A percentile compares a stretch with the other conserved stretches of the same genome.
Conservation (phyloP, 179 eudicot species). For the Pouteria campechiana region DNA sequence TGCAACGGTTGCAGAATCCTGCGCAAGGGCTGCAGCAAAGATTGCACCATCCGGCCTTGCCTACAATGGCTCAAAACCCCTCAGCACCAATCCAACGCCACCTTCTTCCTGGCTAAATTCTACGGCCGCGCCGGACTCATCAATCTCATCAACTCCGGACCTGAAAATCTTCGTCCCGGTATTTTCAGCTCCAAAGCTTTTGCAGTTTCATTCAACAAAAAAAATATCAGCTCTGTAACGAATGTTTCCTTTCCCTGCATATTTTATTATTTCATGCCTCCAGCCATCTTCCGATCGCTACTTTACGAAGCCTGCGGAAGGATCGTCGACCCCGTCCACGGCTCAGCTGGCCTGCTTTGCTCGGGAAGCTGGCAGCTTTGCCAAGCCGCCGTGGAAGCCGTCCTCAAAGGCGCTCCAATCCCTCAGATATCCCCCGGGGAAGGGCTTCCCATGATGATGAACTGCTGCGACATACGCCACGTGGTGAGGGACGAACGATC, state of each 20-base stretch:
- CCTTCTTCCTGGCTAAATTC: constrained; percentile 14
- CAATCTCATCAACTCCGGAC: constrained; percentile 13
- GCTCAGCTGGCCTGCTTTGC: constrained; percentile 17
- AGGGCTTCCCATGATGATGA: neutral
- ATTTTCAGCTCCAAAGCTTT: too few relatives aligned
- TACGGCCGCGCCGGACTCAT: constrained; percentile 15
- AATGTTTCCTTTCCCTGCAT: too few relatives aligned
- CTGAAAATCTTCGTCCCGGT: constrained; percentile 15
- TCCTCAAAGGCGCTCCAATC: constrained; percentile 16
- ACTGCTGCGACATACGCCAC: constrained; percentile 16
- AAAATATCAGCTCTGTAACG: too few relatives aligned
- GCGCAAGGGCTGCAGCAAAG: constrained; percentile 14
- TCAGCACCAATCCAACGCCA: constrained; percentile 18
- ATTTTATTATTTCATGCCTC: neutral
- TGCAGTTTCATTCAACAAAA: too few relatives aligned
- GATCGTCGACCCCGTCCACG: constrained; percentile 22
- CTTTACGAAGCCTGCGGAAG: constrained; percentile 29
- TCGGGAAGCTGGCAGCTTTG: constrained; percentile 20
- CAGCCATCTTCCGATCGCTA: constrained; percentile 21
- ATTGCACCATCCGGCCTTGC: constrained; percentile 13
- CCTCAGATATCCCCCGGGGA: neutral
- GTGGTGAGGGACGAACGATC: constrained; percentile 2
- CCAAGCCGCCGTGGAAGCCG: constrained; percentile 25
- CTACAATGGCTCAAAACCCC: constrained; percentile 13
- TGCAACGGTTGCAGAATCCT: constrained; percentile 21